Evolutionary conservation across 2,329 filamentous ascomycete species (phyloP), one percentile per base, ranked within the genome.

Genomic region (Xylariaceae sp.): DNA sequence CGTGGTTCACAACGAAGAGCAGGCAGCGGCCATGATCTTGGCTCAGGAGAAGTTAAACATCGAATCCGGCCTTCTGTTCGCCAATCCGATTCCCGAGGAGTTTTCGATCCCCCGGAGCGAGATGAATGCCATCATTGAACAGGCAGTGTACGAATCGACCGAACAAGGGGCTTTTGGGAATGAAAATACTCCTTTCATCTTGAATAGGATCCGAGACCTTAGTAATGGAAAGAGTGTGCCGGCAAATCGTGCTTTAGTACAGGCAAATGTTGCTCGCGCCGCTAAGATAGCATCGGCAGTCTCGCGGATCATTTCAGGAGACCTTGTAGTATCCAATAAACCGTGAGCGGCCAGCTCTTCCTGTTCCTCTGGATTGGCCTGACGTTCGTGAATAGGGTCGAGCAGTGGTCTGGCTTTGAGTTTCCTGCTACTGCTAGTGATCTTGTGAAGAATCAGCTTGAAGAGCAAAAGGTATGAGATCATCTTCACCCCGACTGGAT

Each of bases 1-100:
- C 17, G 78, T 87, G 1, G 78, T 96, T 32, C 67, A 81, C 39
- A 76, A 83, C 50, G 88, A 94, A 60, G 73, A 73, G 41, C 87
- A 97, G 59, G 93, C 93, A 26, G 93, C 93, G 1, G 82, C 85
- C n/a, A 88, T 97, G 42, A 86, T 95, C 43, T 73, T 87, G 52
- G 87, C 89, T 1, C 88, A 95, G 66, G 77, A 83, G 54, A 72
- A 67, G 38, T 72, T 95, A 12, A 76, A 76, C 4, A 76, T 96
- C 24, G 76, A 83, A 46, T 89, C 87, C 2, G 93, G 91, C 8
- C 67, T 96, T 41, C 71, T 90, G 43, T 90, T 98, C 58, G 90
- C 90, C 42, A 97, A 95, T 59, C 91, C 90, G 0, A 86, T 95
- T 28, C 86, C 89, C 0, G 68, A 77, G 39, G 71, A 86, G 44